A percentile compares a stretch with the other conserved stretches of the same genome.
Evolutionary conservation across 2,329 filamentous ascomycete genomes (phyloP).

Genomic region (Hypomyces perniciosus): DNA sequence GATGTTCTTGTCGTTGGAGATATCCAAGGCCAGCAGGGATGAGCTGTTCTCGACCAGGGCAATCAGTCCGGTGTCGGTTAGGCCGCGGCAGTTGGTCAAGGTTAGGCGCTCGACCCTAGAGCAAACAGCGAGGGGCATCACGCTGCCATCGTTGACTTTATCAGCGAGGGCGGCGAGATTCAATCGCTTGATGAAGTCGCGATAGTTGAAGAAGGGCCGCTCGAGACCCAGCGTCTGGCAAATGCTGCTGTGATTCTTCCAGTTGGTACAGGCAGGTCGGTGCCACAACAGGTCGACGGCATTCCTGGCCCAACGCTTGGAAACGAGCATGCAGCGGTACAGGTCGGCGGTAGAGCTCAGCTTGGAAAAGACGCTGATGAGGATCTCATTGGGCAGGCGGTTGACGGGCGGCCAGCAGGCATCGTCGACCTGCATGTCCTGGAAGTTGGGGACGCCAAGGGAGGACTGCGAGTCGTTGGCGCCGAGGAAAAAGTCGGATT

Average conservation of each 20-base stretch:
- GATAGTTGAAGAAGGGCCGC: constrained; percentile 81
- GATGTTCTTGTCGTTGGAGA: constrained; percentile 77
- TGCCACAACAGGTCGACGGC: constrained; percentile 94
- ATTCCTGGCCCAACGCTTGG: constrained; percentile 86
- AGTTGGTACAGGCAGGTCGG: constrained; percentile 82
- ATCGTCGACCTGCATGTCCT: constrained; percentile 65
- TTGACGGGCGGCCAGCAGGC: constrained; percentile 72
- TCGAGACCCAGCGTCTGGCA: constrained; percentile 67
- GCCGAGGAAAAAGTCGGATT: constrained; percentile 86
- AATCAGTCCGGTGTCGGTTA: constrained; percentile 79
- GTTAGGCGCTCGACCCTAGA: constrained; percentile 90
- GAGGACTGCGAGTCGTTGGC: constrained; percentile 94
- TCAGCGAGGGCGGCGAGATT: constrained; percentile 77
- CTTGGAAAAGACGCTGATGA: constrained; percentile 87
- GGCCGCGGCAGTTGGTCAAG: constrained; percentile 76
- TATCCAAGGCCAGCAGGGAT: constrained; percentile 81
- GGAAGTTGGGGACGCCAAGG: constrained; percentile 71
- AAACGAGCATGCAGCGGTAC: constrained; percentile 87
- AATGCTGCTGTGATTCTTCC: constrained; percentile 73
- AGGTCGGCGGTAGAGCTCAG: constrained; percentile 71
- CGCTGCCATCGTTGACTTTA: constrained; percentile 79
- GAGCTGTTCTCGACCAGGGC: constrained; percentile 72
- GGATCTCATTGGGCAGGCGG: constrained; percentile 84
- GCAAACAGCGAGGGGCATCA: constrained; percentile 75
- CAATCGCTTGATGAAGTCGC: constrained; percentile 82